A percentile compares a stretch with the other conserved stretches of the same genome.
Evolutionary conservation across 2,329 filamentous ascomycete species (phyloP).

Genomic region (Nemania abortiva): DNA sequence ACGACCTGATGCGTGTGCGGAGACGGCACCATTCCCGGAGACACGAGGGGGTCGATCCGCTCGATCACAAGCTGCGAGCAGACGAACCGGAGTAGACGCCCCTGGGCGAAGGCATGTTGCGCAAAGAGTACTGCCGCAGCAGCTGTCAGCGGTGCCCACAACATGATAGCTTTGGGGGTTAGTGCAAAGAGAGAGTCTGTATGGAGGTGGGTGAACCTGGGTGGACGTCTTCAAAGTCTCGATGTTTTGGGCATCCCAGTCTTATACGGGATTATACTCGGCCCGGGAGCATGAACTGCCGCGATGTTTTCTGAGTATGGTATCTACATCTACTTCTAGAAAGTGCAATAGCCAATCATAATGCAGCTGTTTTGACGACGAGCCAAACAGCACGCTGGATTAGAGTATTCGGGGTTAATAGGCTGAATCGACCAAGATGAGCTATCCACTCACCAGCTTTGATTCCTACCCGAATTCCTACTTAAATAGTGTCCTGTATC

Average conservation of each 20-base stretch:
- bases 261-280: slow-evolving; percentile 29
- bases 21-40: slow-evolving; percentile 40
- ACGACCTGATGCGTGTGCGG: slow-evolving; percentile 44
- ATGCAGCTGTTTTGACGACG: slow-evolving; percentile 18
- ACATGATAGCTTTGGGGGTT: slow-evolving; percentile 33
- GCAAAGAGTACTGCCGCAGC: slow-evolving; percentile 37
- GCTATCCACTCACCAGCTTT: slow-evolving; percentile 15
- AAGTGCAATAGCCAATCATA: slow-evolving; percentile 22
- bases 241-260: too few relatives aligned
- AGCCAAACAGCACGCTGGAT: slow-evolving; percentile 23
- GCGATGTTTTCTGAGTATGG: slow-evolving; percentile 23
- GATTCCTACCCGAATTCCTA: too few relatives aligned
- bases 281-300: slow-evolving; percentile 26
- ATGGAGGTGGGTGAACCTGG: neutral
- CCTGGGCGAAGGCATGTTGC: slow-evolving; percentile 38
- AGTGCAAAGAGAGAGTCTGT: neutral
- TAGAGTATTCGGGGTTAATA: slow-evolving; percentile 24
- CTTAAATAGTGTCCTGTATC: too few relatives aligned
- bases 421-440: slow-evolving; percentile 27
- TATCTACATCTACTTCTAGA: slow-evolving; percentile 22
- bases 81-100: slow-evolving; percentile 43
- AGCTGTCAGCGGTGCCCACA: slow-evolving; percentile 33
- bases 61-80: slow-evolving; percentile 46
- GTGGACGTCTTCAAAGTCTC: slow-evolving; percentile 6
- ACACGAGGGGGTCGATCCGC: slow-evolving; percentile 44